phyloP scores from a whole-genome alignment of 2,329 filamentous ascomycete species.

The Cercospora berteroae region DNA sequence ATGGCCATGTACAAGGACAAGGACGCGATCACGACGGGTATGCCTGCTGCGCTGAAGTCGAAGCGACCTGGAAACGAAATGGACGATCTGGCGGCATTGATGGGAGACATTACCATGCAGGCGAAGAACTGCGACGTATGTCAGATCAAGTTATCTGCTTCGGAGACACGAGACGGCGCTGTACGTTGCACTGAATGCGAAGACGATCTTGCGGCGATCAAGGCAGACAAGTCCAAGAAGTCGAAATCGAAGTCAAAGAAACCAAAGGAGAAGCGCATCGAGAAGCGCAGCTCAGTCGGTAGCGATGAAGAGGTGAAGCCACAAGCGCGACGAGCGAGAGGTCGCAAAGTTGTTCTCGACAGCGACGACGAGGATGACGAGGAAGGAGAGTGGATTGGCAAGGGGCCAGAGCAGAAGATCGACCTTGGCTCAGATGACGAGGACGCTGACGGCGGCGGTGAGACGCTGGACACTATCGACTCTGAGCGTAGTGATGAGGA shows the following conservation, averaged over 20 bases:
- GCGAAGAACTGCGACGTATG: conserved; percentile 82
- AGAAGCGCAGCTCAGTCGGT: conserved; percentile 16
- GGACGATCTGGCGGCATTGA: conserved; percentile 80
- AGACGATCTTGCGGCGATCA: conserved; percentile 64
- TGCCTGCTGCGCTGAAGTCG: conserved; percentile 46
- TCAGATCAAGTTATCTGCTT: conserved; percentile 62
- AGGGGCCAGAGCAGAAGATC: conserved; percentile 61
- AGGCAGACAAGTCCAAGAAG: conserved; percentile 41
- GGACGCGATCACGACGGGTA: conserved; percentile 68
- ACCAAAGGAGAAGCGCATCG: conserved; percentile 18
- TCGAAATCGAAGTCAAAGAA: conserved; percentile 32
- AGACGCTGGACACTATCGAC: conserved; percentile 72
- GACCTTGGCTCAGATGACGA: conserved; percentile 68
- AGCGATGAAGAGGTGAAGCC: conserved; percentile 31
- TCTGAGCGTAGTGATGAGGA: conserved; percentile 60
- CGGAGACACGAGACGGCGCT: conserved; percentile 53
- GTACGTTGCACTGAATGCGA: conserved; percentile 72
- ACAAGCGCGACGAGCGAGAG: conserved; percentile 41
- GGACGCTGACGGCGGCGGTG: conserved; percentile 81
- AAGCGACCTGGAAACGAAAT: conserved; percentile 59
- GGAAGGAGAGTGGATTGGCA: conserved; percentile 71
- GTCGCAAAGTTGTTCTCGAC: conserved; percentile 59
- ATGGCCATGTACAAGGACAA: conserved; percentile 83
- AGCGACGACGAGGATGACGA: conserved; percentile 58
- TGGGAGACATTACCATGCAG: conserved; percentile 77